These are phyloP conservation scores for Peronosclerospora sorghi DNA, from an alignment of 352 stramenopile species.

Conservation along the genomic window DNA sequence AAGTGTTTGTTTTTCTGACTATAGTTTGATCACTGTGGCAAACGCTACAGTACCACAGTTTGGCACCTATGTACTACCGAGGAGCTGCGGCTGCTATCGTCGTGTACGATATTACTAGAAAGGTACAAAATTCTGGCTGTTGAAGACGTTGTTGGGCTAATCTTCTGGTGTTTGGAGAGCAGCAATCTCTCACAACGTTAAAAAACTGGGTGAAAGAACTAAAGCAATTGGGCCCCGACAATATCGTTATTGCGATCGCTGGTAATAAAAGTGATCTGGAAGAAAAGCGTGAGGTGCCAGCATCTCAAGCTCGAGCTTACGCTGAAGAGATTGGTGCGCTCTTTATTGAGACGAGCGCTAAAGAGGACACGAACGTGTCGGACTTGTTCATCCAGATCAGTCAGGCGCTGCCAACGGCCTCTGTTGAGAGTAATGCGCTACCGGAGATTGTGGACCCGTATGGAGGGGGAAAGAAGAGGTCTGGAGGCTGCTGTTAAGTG, in stretches of 20 bases:
- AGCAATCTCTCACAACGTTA: constrained; percentile 88
- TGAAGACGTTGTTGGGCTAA: neutral
- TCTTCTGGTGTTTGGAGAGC: neutral
- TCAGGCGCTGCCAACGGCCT: constrained; percentile 59
- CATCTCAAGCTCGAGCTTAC: constrained; percentile 79
- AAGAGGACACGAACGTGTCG: constrained; percentile 89
- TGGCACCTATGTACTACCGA: constrained; percentile 98
- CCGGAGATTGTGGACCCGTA: constrained; percentile 82
- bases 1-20: constrained; percentile 2
- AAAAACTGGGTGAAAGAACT: constrained; percentile 94
- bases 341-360: constrained; percentile 91
- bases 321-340: constrained; percentile 88
- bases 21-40: neutral
- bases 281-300: constrained; percentile 83
- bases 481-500: constrained; percentile 63
- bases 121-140: constrained; percentile 26
- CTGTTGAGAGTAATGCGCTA: constrained; percentile 68
- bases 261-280: constrained; percentile 91
- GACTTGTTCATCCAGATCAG: constrained; percentile 90
- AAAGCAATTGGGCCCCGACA: constrained; percentile 85
- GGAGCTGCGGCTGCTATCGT: constrained; percentile 94
- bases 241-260: constrained; percentile 93
- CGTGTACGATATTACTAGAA: constrained; percentile 97
- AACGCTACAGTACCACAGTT: constrained; percentile 83
- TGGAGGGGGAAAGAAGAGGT: constrained; percentile 74